Base-by-base conservation (phyloP, 371 early-diverging fungal genomes). In the Globomyces sp. region DNA sequence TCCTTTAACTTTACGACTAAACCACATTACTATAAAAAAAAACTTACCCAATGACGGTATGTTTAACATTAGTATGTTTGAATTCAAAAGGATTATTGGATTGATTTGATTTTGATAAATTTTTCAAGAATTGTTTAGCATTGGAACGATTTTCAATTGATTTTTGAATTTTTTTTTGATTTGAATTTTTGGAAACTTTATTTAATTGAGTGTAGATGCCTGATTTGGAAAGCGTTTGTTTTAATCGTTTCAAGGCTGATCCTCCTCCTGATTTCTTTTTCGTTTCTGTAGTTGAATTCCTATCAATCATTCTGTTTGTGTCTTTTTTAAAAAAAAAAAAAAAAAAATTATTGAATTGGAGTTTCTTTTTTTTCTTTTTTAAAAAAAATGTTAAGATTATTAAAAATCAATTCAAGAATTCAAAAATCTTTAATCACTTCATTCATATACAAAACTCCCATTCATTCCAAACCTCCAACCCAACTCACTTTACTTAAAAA, bases 31-130 rank as follows among this genome's bases (percentile, higher is more conserved):
- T 24, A 24, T 24, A 24, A 24, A 24, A 13, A 11, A 13, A 11
- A 24, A 24, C 24, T 24, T 24, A 24, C 24, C 90, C 91, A n/a
- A 95, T 71, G 4, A 95, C 88, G 48, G 90, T 87, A 71, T 92
- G 88, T 79, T 97, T 95, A 45, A 57, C 66, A 24, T 80, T 81
- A 62, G 85, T 87, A 42, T 85, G 72, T 74, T 94, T 90, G 67
- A 89, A 74, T 68, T 97, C 98, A 68, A 95, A 98, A 1, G 95
- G 96, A 76, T 95, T 98, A 68, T 80, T 48, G 41, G 64, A 52
- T 9, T 66, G 49, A 40, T 62, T 49, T 42, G 65, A 53, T 10
- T 51, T 6, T 11, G 58, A 65, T 3, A 76, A 42, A 2, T 52
- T 42, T 40, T 72, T 67, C 42, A 76, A 52, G n/a, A 52, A 57